Evolutionary conservation across 768 basidiomycete species (phyloP), one percentile per base, ranked within the genome.

Genomic region (Hericium erinaceus): DNA sequence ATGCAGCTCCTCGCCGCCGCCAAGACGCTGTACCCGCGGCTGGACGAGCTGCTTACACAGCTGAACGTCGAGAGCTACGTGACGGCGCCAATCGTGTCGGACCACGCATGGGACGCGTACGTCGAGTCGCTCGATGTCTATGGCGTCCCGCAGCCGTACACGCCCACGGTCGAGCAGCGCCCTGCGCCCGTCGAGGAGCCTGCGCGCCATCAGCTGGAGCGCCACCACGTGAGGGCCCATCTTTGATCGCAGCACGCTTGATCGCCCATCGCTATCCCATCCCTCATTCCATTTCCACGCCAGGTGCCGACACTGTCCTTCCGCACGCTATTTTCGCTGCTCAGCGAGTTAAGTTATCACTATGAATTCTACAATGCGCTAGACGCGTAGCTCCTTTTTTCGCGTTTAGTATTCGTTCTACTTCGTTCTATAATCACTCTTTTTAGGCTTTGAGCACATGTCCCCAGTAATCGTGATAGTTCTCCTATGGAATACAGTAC

Each of bases 1-100:
- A 64, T 22, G 57, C 64, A 2, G 41, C 39, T 65, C 16, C 58
- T 56, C 54, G 16, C 12, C 8, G 55, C 55, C 8, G 26, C 28
- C n/a, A 40, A 48, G 15, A 28, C 48, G 20, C 16, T 49, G 33
- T 33, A 18, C n/a, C 55, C 48, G n/a, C 16, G 38, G 16, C 33
- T 49, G 16, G 55, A 56, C 16, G 46, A 24, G 33, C 37, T 48
- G 16, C 11, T 56, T 4, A 26, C 4, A 9, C 26, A 10, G 33
- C 16, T 56, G 18, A 22, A 37, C 16, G 46, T 48, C 24, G 26
- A 48, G 55, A n/a, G 22, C 26, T 48, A 57, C 57, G 39, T 54
- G 20, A 44, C 52, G 11, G 66, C 69, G 38, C 66, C 68, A 46
- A 69, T 72, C 58, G 59, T 65, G 22, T 65, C 64, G 12, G 68